Percentiles rank a stretch among this genome's conserved stretches.
These are phyloP conservation scores for Puccinia sorghi DNA, from an alignment of 1,284 basidiomycete genomes.

Conservation along the genomic window DNA sequence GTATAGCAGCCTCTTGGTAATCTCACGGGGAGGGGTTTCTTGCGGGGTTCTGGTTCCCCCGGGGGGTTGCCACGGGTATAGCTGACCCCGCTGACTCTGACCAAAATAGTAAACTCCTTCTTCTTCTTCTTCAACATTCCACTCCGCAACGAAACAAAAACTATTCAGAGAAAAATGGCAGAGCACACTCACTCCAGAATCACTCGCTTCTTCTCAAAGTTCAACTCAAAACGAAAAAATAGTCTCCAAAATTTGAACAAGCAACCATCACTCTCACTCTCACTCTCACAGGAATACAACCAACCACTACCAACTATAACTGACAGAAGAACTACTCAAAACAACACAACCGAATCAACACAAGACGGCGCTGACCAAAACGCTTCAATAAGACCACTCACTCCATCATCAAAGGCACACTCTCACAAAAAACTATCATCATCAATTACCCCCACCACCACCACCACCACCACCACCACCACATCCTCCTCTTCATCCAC, in stretches of 20 bases:
- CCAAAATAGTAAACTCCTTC: no score
- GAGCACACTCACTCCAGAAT: conserved; percentile 9
- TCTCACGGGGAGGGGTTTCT: no score
- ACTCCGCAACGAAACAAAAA: neutral
- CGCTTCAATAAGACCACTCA: conserved; percentile 49
- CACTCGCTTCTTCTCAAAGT: conserved; percentile 39
- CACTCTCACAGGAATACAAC: no score
- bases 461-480: neutral
- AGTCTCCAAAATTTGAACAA: conserved; percentile 20
- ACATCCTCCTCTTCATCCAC: neutral
- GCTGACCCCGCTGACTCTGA: no score
- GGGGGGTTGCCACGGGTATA: no score
- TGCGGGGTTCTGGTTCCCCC: no score
- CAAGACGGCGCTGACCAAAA: conserved; percentile 40
- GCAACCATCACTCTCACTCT: neutral
- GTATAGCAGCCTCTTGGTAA: no score
- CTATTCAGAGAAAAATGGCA: no score
- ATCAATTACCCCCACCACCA: neutral
- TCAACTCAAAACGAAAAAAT: conserved; percentile 32
- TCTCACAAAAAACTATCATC: neutral
- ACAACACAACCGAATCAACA: neutral
- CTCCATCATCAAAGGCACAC: conserved; percentile 41
- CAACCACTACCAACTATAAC: conserved; percentile 2
- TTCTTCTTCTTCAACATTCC: no score
- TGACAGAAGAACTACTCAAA: neutral